Conservation (phyloP, 2,329 filamentous ascomycete genomes). For the Colletotrichum plurivorum region DNA sequence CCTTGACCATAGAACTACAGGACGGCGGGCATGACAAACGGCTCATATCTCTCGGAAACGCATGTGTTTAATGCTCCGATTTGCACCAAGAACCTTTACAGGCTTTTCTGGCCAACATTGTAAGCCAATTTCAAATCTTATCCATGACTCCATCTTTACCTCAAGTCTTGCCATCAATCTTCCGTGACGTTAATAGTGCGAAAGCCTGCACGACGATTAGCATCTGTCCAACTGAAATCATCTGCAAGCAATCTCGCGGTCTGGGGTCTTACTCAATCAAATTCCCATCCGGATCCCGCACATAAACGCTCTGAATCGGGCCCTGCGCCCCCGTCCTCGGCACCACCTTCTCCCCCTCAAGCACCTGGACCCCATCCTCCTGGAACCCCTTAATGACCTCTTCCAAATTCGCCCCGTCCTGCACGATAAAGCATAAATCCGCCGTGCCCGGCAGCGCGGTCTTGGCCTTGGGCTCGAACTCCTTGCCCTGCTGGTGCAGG, state of each 20-base stretch:
- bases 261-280: constrained; percentile 68
- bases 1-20: too few relatives aligned
- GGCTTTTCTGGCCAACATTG: too few relatives aligned
- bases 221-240: not conserved
- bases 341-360: constrained; percentile 66
- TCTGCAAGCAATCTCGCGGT: not conserved
- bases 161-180: too few relatives aligned
- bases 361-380: constrained; percentile 60
- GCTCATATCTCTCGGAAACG: too few relatives aligned
- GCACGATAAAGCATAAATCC: constrained; percentile 72
- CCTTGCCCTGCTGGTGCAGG: constrained; percentile 69
- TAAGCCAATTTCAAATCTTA: too few relatives aligned
- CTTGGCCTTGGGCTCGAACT: constrained; percentile 72
- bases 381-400: constrained; percentile 58
- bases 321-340: constrained; percentile 69
- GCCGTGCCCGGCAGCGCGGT: constrained; percentile 68
- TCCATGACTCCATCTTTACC: too few relatives aligned
- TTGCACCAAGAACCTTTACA: too few relatives aligned
- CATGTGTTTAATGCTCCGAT: too few relatives aligned
- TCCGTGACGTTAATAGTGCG: not conserved
- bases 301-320: constrained; percentile 69
- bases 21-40: too few relatives aligned
- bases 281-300: constrained; percentile 73
- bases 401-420: constrained; percentile 60
- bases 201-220: not conserved